A percentile compares a stretch with the other conserved stretches of the same genome.
phyloP scores from a whole-genome alignment of 164 flowering plant genomes.

The Magnolia officinalis region DNA sequence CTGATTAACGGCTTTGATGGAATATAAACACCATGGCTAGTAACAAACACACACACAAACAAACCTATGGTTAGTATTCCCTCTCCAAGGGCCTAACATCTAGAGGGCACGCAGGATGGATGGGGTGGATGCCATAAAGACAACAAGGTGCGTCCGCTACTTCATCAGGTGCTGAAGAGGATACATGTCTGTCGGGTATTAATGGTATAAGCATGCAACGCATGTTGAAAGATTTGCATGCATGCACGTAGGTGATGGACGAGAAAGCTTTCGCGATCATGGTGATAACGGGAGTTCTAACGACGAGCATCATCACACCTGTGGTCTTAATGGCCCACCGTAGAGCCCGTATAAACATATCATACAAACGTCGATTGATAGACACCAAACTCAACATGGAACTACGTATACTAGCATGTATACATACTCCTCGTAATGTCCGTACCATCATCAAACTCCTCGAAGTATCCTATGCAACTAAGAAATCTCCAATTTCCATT shows the following conservation, averaged over 20 bases:
- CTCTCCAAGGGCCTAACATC: too few relatives aligned
- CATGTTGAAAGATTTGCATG: too few relatives aligned
- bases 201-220: too few relatives aligned
- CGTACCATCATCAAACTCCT: constrained; percentile 24
- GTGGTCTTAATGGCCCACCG: constrained; percentile 3
- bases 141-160: too few relatives aligned
- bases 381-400: constrained; percentile 15
- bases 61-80: too few relatives aligned
- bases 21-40: too few relatives aligned
- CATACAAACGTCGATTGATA: constrained; percentile 20
- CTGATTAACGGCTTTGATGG: too few relatives aligned
- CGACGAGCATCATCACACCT: constrained; percentile 17
- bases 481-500: constrained; percentile 17
- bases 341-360: constrained; percentile 6
- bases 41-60: too few relatives aligned
- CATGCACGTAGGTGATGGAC: constrained; percentile 14
- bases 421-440: constrained; percentile 24
- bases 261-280: constrained; percentile 15
- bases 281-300: constrained; percentile 13
- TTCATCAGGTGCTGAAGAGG: too few relatives aligned
- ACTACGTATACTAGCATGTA: constrained; percentile 19
- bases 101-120: too few relatives aligned
- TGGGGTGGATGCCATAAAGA: too few relatives aligned
- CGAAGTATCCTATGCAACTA: constrained; percentile 19
- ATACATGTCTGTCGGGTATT: too few relatives aligned